These are phyloP conservation scores for Quercus tomentella DNA, from an alignment of 331 rosid genomes.

Conservation along the genomic window DNA sequence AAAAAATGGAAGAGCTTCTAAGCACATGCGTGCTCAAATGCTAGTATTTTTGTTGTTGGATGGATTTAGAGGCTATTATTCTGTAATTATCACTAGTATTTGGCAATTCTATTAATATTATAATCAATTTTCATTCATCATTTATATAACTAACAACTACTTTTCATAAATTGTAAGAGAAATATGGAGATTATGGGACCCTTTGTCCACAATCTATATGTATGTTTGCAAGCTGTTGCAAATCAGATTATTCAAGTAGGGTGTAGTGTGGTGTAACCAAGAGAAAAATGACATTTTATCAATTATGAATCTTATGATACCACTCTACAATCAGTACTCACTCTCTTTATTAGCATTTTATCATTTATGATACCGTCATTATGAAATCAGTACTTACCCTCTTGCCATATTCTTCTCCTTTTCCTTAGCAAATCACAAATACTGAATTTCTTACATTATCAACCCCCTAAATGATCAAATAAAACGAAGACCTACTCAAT, in stretches of 20 bases:
- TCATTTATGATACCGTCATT: no score
- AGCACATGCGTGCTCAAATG: no score
- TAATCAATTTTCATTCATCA: no score
- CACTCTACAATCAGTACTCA: not conserved
- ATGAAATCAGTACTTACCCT: no score
- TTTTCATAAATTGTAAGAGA: not conserved
- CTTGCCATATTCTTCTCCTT: not conserved
- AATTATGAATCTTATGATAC: not conserved
- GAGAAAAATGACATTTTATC: not conserved
- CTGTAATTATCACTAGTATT: no score
- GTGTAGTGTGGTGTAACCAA: not conserved
- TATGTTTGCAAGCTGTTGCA: not conserved
- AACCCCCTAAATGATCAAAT: no score
- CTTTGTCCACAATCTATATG: not conserved
- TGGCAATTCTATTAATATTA: no score
- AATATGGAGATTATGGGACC: not conserved
- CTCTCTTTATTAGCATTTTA: not conserved
- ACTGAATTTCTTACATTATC: no score
- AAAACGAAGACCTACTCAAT: not conserved
- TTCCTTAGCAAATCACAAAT: no score
- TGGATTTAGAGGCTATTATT: no score
- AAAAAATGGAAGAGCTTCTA: no score
- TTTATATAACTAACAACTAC: not conserved
- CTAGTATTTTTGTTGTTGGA: no score
- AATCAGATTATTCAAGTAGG: not conserved